These are phyloP conservation scores for Fusarium pseudocircinatum DNA, from an alignment of 2,329 filamentous ascomycete genomes.

Conservation along the genomic window DNA sequence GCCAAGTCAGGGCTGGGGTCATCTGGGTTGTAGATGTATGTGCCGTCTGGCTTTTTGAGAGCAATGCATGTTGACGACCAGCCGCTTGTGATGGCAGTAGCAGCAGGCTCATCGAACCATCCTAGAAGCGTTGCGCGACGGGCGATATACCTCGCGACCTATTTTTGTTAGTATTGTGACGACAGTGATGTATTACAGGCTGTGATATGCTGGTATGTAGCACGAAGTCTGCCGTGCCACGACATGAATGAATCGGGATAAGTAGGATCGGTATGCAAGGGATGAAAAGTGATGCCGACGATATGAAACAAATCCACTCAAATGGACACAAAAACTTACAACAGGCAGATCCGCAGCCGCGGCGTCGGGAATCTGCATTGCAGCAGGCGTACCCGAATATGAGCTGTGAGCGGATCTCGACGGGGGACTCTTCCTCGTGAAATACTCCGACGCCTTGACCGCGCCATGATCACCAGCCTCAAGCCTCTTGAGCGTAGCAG, in stretches of 20 bases:
- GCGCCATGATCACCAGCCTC: conserved; percentile 22
- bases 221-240: background rate
- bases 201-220: background rate
- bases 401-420: conserved; percentile 37
- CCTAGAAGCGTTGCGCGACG: conserved; percentile 41
- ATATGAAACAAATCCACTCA: background rate
- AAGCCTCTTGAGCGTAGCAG: conserved; percentile 28
- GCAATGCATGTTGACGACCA: conserved; percentile 41
- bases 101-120: conserved; percentile 41
- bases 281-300: background rate
- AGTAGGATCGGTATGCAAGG: background rate
- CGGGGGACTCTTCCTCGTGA: conserved; percentile 5
- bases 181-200: background rate
- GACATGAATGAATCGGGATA: background rate
- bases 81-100: conserved; percentile 34
- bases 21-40: conserved; percentile 34
- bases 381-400: conserved; percentile 36
- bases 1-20: conserved; percentile 37
- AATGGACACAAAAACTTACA: conserved; percentile 20
- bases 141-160: conserved; percentile 42
- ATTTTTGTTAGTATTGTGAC: background rate
- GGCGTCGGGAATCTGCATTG: conserved; percentile 28
- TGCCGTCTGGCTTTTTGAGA: conserved; percentile 34
- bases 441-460: conserved; percentile 3
- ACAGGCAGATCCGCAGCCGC: conserved; percentile 24